Conservation (phyloP, 768 basidiomycete species). For the Tylopilus plumbeoviolaceoides region DNA sequence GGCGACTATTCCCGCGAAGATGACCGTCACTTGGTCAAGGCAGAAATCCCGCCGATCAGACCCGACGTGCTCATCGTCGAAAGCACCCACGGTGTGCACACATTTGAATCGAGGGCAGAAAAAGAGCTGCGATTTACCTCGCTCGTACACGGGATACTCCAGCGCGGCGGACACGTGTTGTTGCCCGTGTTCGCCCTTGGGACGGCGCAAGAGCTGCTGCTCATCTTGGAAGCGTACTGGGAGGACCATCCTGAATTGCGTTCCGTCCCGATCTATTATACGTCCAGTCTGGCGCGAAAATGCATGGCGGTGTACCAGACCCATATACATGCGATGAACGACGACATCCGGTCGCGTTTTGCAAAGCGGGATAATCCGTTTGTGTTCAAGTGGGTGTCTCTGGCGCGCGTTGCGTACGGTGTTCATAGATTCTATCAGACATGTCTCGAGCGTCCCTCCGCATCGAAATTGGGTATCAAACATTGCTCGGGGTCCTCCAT, state of each 20-base stretch:
- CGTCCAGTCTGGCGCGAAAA: constrained; percentile 87
- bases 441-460: constrained; percentile 44
- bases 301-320: constrained; percentile 88
- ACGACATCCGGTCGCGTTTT: constrained; percentile 83
- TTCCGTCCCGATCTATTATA: constrained; percentile 89
- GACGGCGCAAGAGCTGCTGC: constrained; percentile 86
- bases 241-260: constrained; percentile 90
- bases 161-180: constrained; percentile 89
- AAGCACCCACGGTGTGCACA: constrained; percentile 95
- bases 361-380: constrained; percentile 96
- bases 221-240: constrained; percentile 97
- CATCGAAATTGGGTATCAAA: constrained; percentile 58
- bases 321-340: constrained; percentile 96
- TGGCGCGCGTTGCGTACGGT: background rate
- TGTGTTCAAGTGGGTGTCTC: constrained; percentile 81
- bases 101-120: constrained; percentile 57
- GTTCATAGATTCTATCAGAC: constrained; percentile 36
- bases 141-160: constrained; percentile 88
- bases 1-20: constrained; percentile 95
- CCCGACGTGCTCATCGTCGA: constrained; percentile 96
- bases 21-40: constrained; percentile 88
- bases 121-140: constrained; percentile 72
- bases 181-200: constrained; percentile 94
- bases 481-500: constrained; percentile 71
- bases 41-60: constrained; percentile 83